These are phyloP conservation scores for Ajuga chamaepitys DNA, from an alignment of 257 asterid genomes.

Conservation along the genomic window DNA sequence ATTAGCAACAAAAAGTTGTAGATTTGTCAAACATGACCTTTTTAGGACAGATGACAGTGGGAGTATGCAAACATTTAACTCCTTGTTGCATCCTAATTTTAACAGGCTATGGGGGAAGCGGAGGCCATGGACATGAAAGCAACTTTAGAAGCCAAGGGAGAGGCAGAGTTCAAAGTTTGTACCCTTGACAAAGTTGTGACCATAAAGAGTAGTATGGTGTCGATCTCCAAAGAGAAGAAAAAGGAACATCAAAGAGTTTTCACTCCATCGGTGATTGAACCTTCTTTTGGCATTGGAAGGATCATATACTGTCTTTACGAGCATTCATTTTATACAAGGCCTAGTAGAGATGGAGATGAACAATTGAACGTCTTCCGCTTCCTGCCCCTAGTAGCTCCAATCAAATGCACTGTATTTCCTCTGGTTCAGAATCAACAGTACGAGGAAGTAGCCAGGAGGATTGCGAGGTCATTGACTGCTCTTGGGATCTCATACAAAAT, in stretches of 20 bases:
- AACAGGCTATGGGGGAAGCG: slow-evolving; percentile 59
- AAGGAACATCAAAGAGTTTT: slow-evolving; percentile 73
- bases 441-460: slow-evolving; percentile 45
- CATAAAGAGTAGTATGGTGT: slow-evolving; percentile 53
- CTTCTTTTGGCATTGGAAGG: slow-evolving; percentile 78
- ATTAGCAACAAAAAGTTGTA: no score
- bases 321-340: slow-evolving; percentile 62
- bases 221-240: slow-evolving; percentile 47
- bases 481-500: slow-evolving; percentile 67
- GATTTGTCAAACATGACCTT: not conserved
- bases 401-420: slow-evolving; percentile 78
- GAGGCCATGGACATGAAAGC: slow-evolving; percentile 58
- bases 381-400: slow-evolving; percentile 65
- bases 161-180: slow-evolving; percentile 52
- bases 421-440: slow-evolving; percentile 59
- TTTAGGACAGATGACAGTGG: no score
- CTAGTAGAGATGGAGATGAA: slow-evolving; percentile 64
- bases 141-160: slow-evolving; percentile 46
- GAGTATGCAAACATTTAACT: no score
- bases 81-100: not conserved
- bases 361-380: slow-evolving; percentile 63
- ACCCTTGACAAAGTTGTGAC: slow-evolving; percentile 50
- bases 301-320: slow-evolving; percentile 71
- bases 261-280: slow-evolving; percentile 77
- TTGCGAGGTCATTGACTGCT: slow-evolving; percentile 42